Evolutionary conservation across 768 basidiomycete species (phyloP).

Genomic region (Leccinum aurantiacum): DNA sequence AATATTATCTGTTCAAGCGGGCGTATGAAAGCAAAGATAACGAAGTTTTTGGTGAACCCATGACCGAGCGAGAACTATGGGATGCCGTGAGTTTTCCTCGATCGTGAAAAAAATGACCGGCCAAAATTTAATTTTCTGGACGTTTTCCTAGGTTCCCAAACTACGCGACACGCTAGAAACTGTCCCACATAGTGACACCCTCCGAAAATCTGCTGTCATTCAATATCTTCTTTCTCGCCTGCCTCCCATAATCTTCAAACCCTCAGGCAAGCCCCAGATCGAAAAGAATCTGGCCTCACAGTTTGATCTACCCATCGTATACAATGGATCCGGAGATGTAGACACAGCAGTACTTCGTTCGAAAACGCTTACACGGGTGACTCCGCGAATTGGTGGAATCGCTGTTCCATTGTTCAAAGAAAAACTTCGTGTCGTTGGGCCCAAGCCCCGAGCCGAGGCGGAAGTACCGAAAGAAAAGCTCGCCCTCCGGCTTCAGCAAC

Average conservation of each 20-base stretch:
- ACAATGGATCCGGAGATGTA: conserved; percentile 37
- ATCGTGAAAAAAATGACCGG: neutral
- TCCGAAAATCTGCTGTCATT: conserved; percentile 24
- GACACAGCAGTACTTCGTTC: conserved; percentile 61
- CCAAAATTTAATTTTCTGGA: neutral
- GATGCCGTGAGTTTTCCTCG: conserved; percentile 19
- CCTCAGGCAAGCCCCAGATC: conserved; percentile 2
- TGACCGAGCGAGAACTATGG: conserved; percentile 31
- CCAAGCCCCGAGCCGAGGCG: conserved; percentile 29
- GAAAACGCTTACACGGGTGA: conserved; percentile 60
- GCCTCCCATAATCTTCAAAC: conserved; percentile 15
- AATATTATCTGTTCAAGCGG: conserved; percentile 37
- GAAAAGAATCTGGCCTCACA: neutral
- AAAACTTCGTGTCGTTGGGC: conserved; percentile 52
- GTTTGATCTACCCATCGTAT: conserved; percentile 2
- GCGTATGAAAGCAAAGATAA: conserved; percentile 24
- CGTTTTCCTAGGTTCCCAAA: conserved; percentile 18
- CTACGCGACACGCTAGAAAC: conserved; percentile 24
- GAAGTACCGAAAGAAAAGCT: conserved; percentile 14
- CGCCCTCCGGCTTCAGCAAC: conserved; percentile 17
- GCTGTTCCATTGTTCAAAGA: conserved; percentile 56
- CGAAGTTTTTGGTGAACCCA: conserved; percentile 16
- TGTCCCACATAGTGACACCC: conserved; percentile 17
- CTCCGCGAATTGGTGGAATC: conserved; percentile 54
- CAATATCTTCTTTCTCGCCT: conserved; percentile 15